Evolutionary conservation across 1,139 yeast genomes (phyloP).

Genomic region (Ogataea hybrid): DNA sequence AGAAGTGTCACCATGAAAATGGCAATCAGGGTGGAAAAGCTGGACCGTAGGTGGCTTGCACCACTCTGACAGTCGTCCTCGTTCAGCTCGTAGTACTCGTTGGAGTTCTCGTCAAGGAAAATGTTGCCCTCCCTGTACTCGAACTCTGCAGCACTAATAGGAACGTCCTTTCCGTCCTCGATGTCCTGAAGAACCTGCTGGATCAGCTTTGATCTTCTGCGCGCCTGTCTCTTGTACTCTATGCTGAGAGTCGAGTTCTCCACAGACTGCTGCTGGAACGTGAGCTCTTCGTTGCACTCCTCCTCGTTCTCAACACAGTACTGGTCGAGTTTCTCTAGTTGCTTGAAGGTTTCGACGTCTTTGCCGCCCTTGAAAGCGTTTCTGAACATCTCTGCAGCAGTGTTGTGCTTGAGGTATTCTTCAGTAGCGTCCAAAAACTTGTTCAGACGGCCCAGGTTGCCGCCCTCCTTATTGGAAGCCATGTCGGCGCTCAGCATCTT

Average conservation of each 20-base stretch:
- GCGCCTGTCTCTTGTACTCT: slow-evolving; percentile 25
- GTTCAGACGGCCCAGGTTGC: slow-evolving; percentile 9
- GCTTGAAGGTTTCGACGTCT: slow-evolving; percentile 9
- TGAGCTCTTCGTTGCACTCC: slow-evolving; percentile 18
- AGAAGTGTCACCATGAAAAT: slow-evolving; percentile 11
- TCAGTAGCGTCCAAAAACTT: slow-evolving; percentile 17
- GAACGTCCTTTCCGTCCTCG: slow-evolving; percentile 15
- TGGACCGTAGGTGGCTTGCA: slow-evolving; percentile 7
- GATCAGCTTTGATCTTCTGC: slow-evolving; percentile 24
- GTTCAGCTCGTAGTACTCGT: slow-evolving; percentile 19
- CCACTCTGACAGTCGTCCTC: slow-evolving; percentile 6
- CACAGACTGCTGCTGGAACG: slow-evolving; percentile 6
- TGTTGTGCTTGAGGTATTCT: slow-evolving; percentile 11
- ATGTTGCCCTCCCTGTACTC: slow-evolving; percentile 27
- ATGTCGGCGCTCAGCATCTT: slow-evolving; percentile 16
- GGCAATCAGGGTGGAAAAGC: slow-evolving; percentile 8
- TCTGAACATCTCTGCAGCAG: slow-evolving; percentile 11
- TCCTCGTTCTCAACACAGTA: slow-evolving; percentile 13
- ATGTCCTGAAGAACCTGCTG: slow-evolving; percentile 20
- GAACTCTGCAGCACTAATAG: slow-evolving; percentile 23
- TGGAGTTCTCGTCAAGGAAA: slow-evolving; percentile 27
- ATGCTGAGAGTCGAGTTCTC: slow-evolving; percentile 12
- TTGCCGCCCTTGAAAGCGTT: slow-evolving; percentile 12
- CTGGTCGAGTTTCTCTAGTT: slow-evolving; percentile 8
- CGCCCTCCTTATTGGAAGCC: slow-evolving; percentile 11